Evolutionary conservation across 768 basidiomycete genomes (phyloP), one percentile per base, ranked within the genome.

Genomic region (Rhodotorula kratochvilovae): DNA sequence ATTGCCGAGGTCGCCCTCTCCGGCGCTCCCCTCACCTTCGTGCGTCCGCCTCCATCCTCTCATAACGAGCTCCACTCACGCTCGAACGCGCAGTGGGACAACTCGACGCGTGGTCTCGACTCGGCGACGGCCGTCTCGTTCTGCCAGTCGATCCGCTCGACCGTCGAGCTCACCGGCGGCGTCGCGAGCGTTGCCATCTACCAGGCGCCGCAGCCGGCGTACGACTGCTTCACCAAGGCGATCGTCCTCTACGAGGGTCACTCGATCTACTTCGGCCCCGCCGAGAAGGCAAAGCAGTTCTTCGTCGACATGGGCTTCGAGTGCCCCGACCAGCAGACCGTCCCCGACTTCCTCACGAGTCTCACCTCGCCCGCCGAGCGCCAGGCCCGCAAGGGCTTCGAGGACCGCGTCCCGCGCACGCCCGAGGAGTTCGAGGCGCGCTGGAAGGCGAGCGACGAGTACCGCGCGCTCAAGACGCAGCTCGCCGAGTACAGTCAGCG

Each of bases 81-180:
- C 31, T 25, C 55, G 64, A 60, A 12, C 50, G 29, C 70, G 53
- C 53, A 59, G 77, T 82, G 66, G 78, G 79, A 79, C 68, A 90
- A 89, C 78, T 88, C 88, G 1, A 92, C 90, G 5, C 83, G 89
- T 57, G 90, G 90, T 39, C 82, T 91, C 55, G 90, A 91, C 68
- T 58, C 69, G 78, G 90, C 90, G 1, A 94, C 92, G 15, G 92
- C 92, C 3, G 82, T 80, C 61, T 78, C 76, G 27, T 76, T 81
- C 54, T 81, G 79, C 64, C 91, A 92, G 80, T 90, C 89, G 89
- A 90, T 78, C 80, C 80, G 46, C 27, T 33, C 23, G n/a, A 35
- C 27, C 25, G 58, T 45, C 42, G n/a, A 59, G 58, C 42, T 59
- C 42, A 59, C 58, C 16, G 58, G 58, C 58, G 58, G 58, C n/a